These are phyloP conservation scores for Buxus sempervirens DNA, from an alignment of 164 flowering plant species.

Conservation along the genomic window DNA sequence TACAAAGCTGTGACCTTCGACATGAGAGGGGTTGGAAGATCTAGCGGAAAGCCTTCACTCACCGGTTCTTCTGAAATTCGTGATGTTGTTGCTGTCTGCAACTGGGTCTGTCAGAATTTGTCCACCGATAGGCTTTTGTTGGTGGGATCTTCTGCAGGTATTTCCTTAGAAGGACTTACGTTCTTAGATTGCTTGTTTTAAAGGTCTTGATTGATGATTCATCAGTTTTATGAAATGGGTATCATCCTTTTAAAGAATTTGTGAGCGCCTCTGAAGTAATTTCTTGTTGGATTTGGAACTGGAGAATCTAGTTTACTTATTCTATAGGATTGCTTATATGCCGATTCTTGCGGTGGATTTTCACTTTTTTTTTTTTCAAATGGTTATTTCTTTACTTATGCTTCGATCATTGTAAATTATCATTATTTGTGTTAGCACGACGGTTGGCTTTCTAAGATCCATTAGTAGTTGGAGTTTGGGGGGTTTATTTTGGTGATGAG, in stretches of 20 bases:
- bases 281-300: neutral
- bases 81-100: constrained; percentile 74
- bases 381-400: neutral
- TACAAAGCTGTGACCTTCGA: constrained; percentile 67
- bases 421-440: neutral
- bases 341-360: neutral
- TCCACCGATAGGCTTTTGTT: constrained; percentile 45
- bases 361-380: neutral
- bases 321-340: no score
- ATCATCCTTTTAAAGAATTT: neutral
- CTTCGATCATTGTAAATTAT: neutral
- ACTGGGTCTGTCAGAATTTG: constrained; percentile 47
- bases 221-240: constrained; percentile 6
- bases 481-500: neutral
- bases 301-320: no score
- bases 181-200: neutral
- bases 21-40: constrained; percentile 84
- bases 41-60: constrained; percentile 73
- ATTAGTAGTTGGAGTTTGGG: neutral
- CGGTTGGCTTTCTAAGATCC: neutral
- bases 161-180: neutral
- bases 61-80: constrained; percentile 74
- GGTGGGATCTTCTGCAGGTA: constrained; percentile 89
- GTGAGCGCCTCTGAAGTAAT: neutral
- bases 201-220: neutral